Evolutionary conservation across 768 basidiomycete genomes (phyloP), one percentile per base, ranked within the genome.

Genomic region (Mycena galericulata): DNA sequence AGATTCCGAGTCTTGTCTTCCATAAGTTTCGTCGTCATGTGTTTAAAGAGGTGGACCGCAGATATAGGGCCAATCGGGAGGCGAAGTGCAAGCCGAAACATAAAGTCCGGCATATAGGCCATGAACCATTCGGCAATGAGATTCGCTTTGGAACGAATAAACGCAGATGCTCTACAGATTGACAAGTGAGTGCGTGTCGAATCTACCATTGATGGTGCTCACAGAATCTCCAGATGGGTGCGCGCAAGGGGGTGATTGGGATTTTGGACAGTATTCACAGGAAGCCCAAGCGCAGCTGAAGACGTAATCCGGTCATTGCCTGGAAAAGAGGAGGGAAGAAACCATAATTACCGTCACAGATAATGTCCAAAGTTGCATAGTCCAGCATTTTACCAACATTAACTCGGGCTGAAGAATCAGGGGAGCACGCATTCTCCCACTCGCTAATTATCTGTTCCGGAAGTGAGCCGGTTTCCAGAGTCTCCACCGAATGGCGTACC

Each of bases 221-320:
- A 59, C 57, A 59, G 57, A 59, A 59, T 59, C 32, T 59, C 57
- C 57, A 59, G 30, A 59, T 59, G 57, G 43, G 57, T 51, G 50
- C 50, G 50, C 20, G 50, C 50, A 51, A 51, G 50, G 50, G 50
- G 50, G 50, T 51, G 50, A 43, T 59, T 30, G 43, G 57, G 57
- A 59, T 59, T 59, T 30, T 59, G 57, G 46, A 59, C 57, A n/a
- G 57, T 46, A 59, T 59, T 43, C 43, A 59, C 43, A 46, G 57
- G 57, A 45, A 59, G 43, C 43, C 57, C 57, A 18, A 59, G 57
- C 43, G 57, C 57, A 12, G 57, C 57, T n/a, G n/a, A n/a, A n/a
- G n/a, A n/a, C n/a, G n/a, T n/a, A n/a, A n/a, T n/a, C n/a, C n/a
- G n/a, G n/a, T n/a, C n/a, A n/a, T n/a, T n/a, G n/a, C n/a, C n/a